These are phyloP conservation scores for Leccinum broughii DNA, from an alignment of 768 basidiomycete genomes.

Conservation along the genomic window DNA sequence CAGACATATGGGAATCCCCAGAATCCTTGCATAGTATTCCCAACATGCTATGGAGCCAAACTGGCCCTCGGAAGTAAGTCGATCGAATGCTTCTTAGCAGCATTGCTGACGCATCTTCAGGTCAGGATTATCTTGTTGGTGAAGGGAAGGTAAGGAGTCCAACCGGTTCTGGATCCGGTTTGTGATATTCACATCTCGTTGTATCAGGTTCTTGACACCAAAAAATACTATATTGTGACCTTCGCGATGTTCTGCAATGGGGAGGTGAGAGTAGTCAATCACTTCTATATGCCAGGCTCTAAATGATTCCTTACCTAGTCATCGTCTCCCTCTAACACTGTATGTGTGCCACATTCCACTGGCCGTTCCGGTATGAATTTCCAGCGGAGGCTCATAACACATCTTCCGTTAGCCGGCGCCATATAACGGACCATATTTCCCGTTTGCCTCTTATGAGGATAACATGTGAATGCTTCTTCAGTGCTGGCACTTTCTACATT, in stretches of 20 bases:
- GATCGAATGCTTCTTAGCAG: background rate
- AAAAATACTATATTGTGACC: constrained; percentile 54
- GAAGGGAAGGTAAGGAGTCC: constrained; percentile 43
- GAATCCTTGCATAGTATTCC: constrained; percentile 60
- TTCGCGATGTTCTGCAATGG: constrained; percentile 60
- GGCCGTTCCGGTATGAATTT: background rate
- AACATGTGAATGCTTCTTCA: constrained; percentile 44
- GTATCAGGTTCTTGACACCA: constrained; percentile 47
- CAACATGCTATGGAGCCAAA: constrained; percentile 57
- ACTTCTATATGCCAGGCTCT: background rate
- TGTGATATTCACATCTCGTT: background rate
- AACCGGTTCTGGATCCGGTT: background rate
- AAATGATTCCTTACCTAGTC: constrained; percentile 38
- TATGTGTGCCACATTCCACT: constrained; percentile 4
- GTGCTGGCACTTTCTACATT: background rate
- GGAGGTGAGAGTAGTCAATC: constrained; percentile 39
- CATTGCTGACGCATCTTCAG: constrained; percentile 28
- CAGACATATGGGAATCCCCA: constrained; percentile 53
- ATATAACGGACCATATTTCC: constrained; percentile 62
- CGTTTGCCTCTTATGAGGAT: constrained; percentile 54
- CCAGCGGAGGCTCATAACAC: background rate
- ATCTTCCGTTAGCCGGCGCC: constrained; percentile 43
- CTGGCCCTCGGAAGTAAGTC: constrained; percentile 45
- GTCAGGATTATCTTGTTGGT: constrained; percentile 52
- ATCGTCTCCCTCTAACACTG: constrained; percentile 61